Conservation (phyloP, 75 land plant species). For the Cupressus sempervirens region DNA sequence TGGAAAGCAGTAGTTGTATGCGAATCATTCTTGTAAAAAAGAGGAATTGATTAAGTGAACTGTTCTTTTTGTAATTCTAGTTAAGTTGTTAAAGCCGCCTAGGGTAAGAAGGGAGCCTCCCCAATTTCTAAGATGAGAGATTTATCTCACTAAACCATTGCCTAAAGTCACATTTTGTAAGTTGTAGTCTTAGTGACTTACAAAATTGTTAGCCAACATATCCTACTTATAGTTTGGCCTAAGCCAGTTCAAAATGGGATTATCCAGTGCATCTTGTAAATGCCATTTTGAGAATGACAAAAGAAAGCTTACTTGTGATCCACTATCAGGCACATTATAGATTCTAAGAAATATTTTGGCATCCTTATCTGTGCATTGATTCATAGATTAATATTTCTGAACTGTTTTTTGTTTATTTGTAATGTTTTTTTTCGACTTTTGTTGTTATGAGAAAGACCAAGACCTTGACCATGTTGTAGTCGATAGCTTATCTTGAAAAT, state of each 20-base stretch:
- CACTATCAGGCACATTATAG: neutral
- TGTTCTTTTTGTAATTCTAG: too few relatives aligned
- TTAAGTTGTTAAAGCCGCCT: too few relatives aligned
- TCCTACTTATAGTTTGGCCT: neutral
- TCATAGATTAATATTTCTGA: neutral
- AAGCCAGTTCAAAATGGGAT: neutral
- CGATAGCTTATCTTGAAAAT: constrained; percentile 1
- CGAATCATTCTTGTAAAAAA: too few relatives aligned
- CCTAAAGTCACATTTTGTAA: too few relatives aligned
- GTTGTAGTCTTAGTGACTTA: too few relatives aligned
- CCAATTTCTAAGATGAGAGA: too few relatives aligned
- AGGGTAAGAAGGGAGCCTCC: too few relatives aligned
- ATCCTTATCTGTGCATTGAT: neutral
- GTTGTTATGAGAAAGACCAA: neutral
- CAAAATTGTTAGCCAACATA: too few relatives aligned
- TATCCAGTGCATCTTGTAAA: neutral
- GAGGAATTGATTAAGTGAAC: too few relatives aligned
- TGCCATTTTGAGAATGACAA: neutral
- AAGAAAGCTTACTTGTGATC: neutral
- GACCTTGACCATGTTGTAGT: neutral
- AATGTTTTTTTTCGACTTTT: neutral
- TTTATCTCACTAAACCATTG: too few relatives aligned
- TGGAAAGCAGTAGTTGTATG: too few relatives aligned
- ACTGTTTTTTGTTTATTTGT: neutral
- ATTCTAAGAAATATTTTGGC: neutral